Evolutionary conservation across 371 early-diverging fungal species (phyloP).

Genomic region (Mycotypha africana): DNA sequence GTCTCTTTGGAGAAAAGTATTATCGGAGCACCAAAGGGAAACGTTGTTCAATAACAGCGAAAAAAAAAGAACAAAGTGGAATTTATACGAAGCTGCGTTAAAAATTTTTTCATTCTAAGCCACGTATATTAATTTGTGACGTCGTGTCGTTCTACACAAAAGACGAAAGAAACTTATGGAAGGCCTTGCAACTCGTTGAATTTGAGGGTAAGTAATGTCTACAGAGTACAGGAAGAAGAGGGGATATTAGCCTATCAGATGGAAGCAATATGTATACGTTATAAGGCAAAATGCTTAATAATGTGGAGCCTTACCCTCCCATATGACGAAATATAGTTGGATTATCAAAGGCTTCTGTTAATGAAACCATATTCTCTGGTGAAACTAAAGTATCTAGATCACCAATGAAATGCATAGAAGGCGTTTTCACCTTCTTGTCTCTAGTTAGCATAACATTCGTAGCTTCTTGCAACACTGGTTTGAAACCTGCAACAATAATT

Average conservation of each 20-base stretch:
- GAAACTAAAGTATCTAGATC: conserved; percentile 37
- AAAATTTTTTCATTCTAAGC: conserved; percentile 9
- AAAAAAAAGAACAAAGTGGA: too few relatives aligned
- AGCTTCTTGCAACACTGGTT: conserved; percentile 27
- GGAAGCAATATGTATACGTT: too few relatives aligned
- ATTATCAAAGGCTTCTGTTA: conserved; percentile 27
- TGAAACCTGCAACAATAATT: conserved; percentile 52
- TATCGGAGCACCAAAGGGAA: conserved; percentile 24
- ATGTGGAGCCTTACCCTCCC: conserved; percentile 36
- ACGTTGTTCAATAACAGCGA: conserved; percentile 18
- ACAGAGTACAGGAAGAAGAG: too few relatives aligned
- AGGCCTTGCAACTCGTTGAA: conserved; percentile 11
- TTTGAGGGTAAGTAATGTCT: conserved; percentile 18
- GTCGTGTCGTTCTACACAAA: too few relatives aligned
- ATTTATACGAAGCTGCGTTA: too few relatives aligned
- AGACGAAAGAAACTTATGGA: conserved; percentile 3
- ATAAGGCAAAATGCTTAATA: neutral
- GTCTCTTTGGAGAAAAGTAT: conserved; percentile 6
- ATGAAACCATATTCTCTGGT: conserved; percentile 23
- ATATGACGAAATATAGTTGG: conserved; percentile 24
- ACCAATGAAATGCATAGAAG: conserved; percentile 61
- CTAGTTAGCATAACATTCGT: conserved; percentile 9
- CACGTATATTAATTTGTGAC: too few relatives aligned
- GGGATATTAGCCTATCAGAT: too few relatives aligned
- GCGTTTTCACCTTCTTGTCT: conserved; percentile 27